Conservation (phyloP, 164 flowering plant genomes). For the Stephania japonica region DNA sequence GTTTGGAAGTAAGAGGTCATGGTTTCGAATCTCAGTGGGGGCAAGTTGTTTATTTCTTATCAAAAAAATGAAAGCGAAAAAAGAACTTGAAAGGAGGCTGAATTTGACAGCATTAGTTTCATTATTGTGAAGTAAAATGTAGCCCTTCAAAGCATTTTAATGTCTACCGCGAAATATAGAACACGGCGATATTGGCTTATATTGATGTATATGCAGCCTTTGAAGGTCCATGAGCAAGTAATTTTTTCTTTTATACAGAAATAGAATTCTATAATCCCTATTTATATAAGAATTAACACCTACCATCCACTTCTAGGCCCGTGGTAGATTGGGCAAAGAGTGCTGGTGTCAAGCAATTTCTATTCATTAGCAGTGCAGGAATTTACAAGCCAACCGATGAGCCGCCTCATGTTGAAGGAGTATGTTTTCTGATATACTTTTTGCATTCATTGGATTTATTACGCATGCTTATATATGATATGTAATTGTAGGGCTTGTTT, state of each 20-base stretch:
- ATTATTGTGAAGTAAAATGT: not conserved
- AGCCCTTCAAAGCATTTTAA: not conserved
- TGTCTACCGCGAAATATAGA: not conserved
- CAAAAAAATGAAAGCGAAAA: not conserved
- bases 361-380: constrained; percentile 97
- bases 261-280: not conserved
- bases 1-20: no score
- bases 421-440: constrained; percentile 20
- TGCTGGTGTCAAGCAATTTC: constrained; percentile 72
- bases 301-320: constrained; percentile 48
- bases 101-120: not conserved
- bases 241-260: not conserved
- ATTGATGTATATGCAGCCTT: not conserved
- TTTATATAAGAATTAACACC: constrained; percentile 5
- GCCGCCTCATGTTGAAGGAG: constrained; percentile 99
- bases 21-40: no score
- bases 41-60: no score
- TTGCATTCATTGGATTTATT: not conserved
- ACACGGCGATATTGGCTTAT: not conserved
- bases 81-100: not conserved
- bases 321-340: constrained; percentile 95
- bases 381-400: constrained; percentile 88
- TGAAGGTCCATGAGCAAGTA: no score
- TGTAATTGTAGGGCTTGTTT: not conserved
- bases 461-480: not conserved